Percentiles rank a stretch among this genome's conserved stretches.
These are phyloP conservation scores for Teratosphaeria gauchensis DNA, from an alignment of 2,329 filamentous ascomycete species.

Conservation along the genomic window DNA sequence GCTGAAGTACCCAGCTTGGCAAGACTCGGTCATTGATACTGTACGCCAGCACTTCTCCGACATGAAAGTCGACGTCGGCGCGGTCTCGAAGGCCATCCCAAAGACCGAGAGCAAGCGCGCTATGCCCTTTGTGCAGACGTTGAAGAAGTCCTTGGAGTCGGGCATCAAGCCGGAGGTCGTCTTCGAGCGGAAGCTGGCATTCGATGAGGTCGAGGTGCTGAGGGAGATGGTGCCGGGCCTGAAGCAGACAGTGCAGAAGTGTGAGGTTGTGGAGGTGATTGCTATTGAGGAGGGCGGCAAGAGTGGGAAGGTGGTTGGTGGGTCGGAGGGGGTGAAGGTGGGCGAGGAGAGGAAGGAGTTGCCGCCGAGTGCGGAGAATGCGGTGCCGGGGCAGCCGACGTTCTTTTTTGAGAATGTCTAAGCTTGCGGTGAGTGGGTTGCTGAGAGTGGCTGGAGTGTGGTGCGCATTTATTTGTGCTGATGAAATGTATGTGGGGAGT, in stretches of 20 bases:
- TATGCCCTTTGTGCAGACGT: slow-evolving; percentile 85
- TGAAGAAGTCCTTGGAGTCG: slow-evolving; percentile 71
- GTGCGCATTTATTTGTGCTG: background rate
- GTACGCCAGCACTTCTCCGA: slow-evolving; percentile 62
- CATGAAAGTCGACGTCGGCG: slow-evolving; percentile 65
- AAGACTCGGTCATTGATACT: slow-evolving; percentile 78
- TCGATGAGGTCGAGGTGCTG: slow-evolving; percentile 72
- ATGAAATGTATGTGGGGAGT: background rate
- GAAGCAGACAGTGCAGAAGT: slow-evolving; percentile 62
- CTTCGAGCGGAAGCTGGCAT: slow-evolving; percentile 74
- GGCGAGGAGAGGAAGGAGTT: slow-evolving; percentile 50
- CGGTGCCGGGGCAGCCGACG: slow-evolving; percentile 71
- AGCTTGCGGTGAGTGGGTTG: background rate
- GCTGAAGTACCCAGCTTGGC: slow-evolving; percentile 76
- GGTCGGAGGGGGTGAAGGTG: slow-evolving; percentile 40
- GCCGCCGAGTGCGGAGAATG: slow-evolving; percentile 55
- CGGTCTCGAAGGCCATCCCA: slow-evolving; percentile 63
- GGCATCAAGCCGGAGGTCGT: slow-evolving; percentile 54
- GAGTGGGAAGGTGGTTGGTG: slow-evolving; percentile 46
- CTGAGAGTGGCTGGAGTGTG: background rate
- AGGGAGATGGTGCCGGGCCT: slow-evolving; percentile 69
- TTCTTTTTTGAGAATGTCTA: slow-evolving; percentile 70
- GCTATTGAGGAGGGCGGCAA: slow-evolving; percentile 61
- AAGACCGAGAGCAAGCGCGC: slow-evolving; percentile 95
- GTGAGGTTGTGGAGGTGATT: slow-evolving; percentile 62